Conservation (phyloP, 306 rosid species). For the Vigna radiata region DNA sequence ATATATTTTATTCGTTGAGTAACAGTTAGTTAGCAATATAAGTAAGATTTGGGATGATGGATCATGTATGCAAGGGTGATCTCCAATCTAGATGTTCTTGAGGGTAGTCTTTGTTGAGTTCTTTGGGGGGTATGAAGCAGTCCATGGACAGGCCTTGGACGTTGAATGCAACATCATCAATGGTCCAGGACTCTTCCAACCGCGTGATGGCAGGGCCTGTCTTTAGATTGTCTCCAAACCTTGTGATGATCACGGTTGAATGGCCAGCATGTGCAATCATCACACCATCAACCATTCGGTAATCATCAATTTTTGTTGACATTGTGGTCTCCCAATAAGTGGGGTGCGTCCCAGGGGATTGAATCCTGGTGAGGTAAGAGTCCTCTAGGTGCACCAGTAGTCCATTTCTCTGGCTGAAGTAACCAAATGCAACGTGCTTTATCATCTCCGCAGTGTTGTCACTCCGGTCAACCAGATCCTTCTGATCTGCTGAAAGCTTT, state of each 20-base stretch:
- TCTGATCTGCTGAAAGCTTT: conserved; percentile 74
- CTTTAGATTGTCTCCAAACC: conserved; percentile 69
- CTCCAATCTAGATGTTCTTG: conserved; percentile 59
- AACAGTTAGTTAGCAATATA: conserved; percentile 34
- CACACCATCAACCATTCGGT: conserved; percentile 69
- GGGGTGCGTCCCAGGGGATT: conserved; percentile 82
- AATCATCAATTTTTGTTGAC: conserved; percentile 75
- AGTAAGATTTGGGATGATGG: neutral
- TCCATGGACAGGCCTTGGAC: conserved; percentile 80
- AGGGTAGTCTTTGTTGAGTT: conserved; percentile 53
- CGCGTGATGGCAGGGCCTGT: conserved; percentile 69
- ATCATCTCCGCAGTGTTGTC: conserved; percentile 93
- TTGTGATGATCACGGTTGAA: conserved; percentile 63
- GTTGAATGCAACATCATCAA: conserved; percentile 83
- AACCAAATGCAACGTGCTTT: conserved; percentile 73
- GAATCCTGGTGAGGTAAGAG: conserved; percentile 80
- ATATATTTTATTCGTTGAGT: neutral
- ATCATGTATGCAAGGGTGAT: conserved; percentile 50
- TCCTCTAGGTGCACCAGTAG: conserved; percentile 73
- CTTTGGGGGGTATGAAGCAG: conserved; percentile 81
- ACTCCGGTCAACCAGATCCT: conserved; percentile 70
- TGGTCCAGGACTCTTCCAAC: conserved; percentile 78
- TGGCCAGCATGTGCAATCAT: conserved; percentile 75
- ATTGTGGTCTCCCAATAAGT: conserved; percentile 86
- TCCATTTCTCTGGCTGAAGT: conserved; percentile 83